Base-by-base conservation (phyloP, 1,284 basidiomycete species). In the Spongispora temasekensis region DNA sequence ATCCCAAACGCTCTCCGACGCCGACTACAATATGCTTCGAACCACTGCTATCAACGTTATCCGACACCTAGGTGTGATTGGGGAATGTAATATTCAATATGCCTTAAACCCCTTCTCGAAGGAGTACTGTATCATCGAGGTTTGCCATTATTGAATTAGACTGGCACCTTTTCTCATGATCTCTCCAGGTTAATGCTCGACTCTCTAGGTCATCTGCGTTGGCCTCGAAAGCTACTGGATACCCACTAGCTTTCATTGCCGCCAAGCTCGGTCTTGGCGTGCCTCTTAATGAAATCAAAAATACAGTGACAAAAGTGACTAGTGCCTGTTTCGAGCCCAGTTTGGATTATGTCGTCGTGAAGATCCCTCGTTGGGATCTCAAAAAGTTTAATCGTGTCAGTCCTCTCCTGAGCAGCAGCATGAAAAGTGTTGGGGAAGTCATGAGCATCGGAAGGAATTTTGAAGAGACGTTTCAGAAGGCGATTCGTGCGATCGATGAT, bases 381-480 rank as follows among this genome's bases (percentile, higher is more conserved):
- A 97, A 97, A 77, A 99, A 99, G 84, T 99, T 99, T 80, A 93
- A 76, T 70, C 87, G 95, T 50, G 95, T 98, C 67, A 95, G 92
- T 74, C 87, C 88, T 60, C 81, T 93, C 52, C 80, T 98, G 55
- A 94, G 93, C 74, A 94, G 91, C 67, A 94, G 92, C 76, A 98
- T 99, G 97, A 99, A 99, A 87, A 95, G 92, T 71, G 97, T 99
- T 7, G 97, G 97, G 59, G 97, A 99, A 78, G 97, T 99, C 60
- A 99, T 99, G 97, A 94, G 93, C 65, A 98, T 99, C 67, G 97
- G 97, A 27, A 85, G 97, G 67, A 97, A 95, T 13, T 99, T 99
- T 70, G 97, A 98, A 76, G 97, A 99, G 81, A 96, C 94, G 0
- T 91, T 98, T 64, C 97, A 99, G 76, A 98, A 98, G 80, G 97